phyloP scores from a whole-genome alignment of 2,329 filamentous ascomycete species.

The Neoarthrinium moseri region DNA sequence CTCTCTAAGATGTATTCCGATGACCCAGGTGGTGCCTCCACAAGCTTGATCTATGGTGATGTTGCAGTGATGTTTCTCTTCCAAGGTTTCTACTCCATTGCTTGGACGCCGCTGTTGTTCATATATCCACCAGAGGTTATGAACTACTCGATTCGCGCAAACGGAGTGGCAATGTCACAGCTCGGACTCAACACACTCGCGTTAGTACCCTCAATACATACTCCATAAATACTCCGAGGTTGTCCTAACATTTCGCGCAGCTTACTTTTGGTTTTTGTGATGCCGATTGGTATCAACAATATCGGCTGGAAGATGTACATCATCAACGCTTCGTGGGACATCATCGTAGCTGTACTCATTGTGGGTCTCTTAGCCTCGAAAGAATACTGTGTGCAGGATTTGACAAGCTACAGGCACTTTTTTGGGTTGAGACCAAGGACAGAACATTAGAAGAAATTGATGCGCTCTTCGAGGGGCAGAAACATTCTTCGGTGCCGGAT shows the following conservation, averaged over 20 bases:
- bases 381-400: not conserved
- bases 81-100: slow-evolving; percentile 49
- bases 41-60: slow-evolving; percentile 24
- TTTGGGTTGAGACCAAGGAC: slow-evolving; percentile 37
- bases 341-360: slow-evolving; percentile 36
- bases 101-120: slow-evolving; percentile 46
- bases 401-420: slow-evolving; percentile 20
- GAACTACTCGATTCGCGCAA: slow-evolving; percentile 47
- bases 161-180: slow-evolving; percentile 39
- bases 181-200: slow-evolving; percentile 28
- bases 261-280: slow-evolving; percentile 36
- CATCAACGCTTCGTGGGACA: slow-evolving; percentile 43
- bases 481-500: slow-evolving; percentile 9
- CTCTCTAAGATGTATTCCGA: slow-evolving; percentile 41
- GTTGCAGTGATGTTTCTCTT: slow-evolving; percentile 48
- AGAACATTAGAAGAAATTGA: slow-evolving; percentile 36
- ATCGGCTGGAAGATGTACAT: slow-evolving; percentile 48
- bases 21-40: slow-evolving; percentile 22
- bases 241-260: slow-evolving; percentile 17
- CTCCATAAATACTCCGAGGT: not conserved
- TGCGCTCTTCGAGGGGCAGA: slow-evolving; percentile 10
- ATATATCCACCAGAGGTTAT: slow-evolving; percentile 49
- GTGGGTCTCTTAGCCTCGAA: slow-evolving; percentile 19
- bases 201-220: slow-evolving; percentile 15
- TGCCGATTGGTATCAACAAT: slow-evolving; percentile 39